Evolutionary conservation across 2,329 filamentous ascomycete genomes (phyloP), one percentile per base, ranked within the genome.

Genomic region (Chrysosporium keratinophilum): DNA sequence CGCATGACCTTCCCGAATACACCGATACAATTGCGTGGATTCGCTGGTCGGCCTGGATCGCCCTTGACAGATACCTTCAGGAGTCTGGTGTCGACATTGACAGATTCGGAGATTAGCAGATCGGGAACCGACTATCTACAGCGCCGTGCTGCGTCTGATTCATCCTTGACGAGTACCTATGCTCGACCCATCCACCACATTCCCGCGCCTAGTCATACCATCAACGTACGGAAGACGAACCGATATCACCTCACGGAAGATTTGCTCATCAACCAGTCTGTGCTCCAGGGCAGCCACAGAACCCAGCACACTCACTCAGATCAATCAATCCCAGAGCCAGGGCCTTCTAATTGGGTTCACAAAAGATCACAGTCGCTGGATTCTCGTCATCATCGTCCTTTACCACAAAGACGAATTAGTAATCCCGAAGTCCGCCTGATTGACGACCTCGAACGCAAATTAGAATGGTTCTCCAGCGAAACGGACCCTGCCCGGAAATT

Each of bases 401-500:
- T 39, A 28, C 15, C 55, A 6, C 50, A 56, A 9, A 19, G 56
- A 4, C 50, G 56, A 5, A 54, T 69, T 34, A 68, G 60, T 51
- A 63, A 67, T 47, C 68, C 64, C 59, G 70, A 73, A 56, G 52
- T 69, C n/a, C 61, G 62, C 31, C 54, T 71, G 47, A 58, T 71
- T 37, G 60, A 69, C 46, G 58, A 61, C 19, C 52, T 72, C 41
- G 61, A 69, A 54, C 64, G 70, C 46, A 69, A 64, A 54, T 61
- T 73, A 3, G 58, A 64, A 42, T 73, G 70, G 70, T 56, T 70
- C 11, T 62, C 64, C 31, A 60, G 65, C 40, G 69, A 73, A 54
- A 62, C 66, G 19, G 67, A 64, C 4, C 69, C 70, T 5, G 70
- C 69, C 9, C 63, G 67, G 45, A 69, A 67, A 54, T 65, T 69